Evolutionary conservation across 352 stramenopile species (phyloP).

Genomic region (Phytopythium ostracodes): DNA sequence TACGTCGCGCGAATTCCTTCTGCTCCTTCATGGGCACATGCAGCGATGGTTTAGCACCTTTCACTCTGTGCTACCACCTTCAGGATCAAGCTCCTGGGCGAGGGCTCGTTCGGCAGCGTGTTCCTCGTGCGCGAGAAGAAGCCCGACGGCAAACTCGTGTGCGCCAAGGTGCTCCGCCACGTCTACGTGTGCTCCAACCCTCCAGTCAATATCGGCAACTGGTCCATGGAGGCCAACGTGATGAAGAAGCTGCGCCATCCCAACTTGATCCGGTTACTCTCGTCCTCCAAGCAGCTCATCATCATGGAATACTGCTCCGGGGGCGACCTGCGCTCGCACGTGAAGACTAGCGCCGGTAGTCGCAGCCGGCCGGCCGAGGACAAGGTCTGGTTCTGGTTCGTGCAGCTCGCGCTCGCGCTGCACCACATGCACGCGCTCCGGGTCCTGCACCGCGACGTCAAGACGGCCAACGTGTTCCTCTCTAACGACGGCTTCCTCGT

Average conservation of each 20-base stretch:
- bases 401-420: slow-evolving; percentile 87
- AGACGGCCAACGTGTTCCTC: slow-evolving; percentile 90
- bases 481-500: slow-evolving; percentile 61
- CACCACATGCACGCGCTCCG: slow-evolving; percentile 84
- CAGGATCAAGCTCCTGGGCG: slow-evolving; percentile 68
- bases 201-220: slow-evolving; percentile 13
- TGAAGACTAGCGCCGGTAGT: slow-evolving; percentile 11
- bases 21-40: background rate
- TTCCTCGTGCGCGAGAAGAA: slow-evolving; percentile 88
- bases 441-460: slow-evolving; percentile 88
- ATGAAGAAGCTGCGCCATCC: slow-evolving; percentile 86
- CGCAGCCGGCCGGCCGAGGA: slow-evolving; percentile 36
- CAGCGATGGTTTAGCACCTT: background rate
- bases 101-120: slow-evolving; percentile 89
- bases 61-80: background rate
- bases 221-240: slow-evolving; percentile 48
- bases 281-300: slow-evolving; percentile 63
- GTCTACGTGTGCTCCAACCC: slow-evolving; percentile 17
- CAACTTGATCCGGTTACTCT: slow-evolving; percentile 89
- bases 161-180: slow-evolving; percentile 83
- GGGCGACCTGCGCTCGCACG: slow-evolving; percentile 39
- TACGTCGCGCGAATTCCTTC: slow-evolving; percentile 3
- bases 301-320: slow-evolving; percentile 93
- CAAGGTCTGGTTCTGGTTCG: slow-evolving; percentile 87
- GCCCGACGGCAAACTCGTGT: slow-evolving; percentile 57